These are phyloP conservation scores for Taiozyma sp. DNA, from an alignment of 1,139 yeast species.

Conservation along the genomic window DNA sequence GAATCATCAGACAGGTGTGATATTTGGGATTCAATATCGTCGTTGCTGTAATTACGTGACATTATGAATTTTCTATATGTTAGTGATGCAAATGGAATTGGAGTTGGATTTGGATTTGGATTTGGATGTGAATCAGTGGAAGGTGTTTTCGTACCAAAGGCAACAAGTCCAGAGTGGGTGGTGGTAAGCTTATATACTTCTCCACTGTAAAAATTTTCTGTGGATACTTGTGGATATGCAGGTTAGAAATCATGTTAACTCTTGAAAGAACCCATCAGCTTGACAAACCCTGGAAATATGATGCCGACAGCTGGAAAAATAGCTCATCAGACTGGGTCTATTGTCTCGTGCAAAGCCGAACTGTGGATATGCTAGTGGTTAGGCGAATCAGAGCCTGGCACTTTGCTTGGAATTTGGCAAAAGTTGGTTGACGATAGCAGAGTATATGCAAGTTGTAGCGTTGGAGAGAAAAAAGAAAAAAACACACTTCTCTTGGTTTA, in stretches of 20 bases:
- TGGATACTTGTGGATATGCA: neutral
- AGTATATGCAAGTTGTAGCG: neutral
- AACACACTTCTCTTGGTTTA: neutral
- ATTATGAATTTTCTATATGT: neutral
- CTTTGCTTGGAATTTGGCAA: neutral
- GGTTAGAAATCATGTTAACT: neutral
- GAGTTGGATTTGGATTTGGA: no score
- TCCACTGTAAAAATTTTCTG: neutral
- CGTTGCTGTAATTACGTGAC: neutral
- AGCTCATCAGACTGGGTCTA: neutral
- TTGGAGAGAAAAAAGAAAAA: neutral
- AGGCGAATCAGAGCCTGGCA: neutral
- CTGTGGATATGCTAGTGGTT: neutral
- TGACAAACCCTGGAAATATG: neutral
- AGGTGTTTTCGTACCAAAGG: no score
- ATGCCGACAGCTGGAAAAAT: neutral
- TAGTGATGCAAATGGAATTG: neutral
- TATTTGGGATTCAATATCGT: conserved; percentile 10
- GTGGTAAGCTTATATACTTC: neutral
- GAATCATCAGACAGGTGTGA: conserved; percentile 14
- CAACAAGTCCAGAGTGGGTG: neutral
- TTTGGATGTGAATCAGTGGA: neutral
- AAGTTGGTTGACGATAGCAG: neutral
- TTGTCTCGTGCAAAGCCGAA: neutral
- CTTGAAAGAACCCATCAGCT: neutral